phyloP scores from a whole-genome alignment of 495 filamentous ascomycete species.

The Aeminium ludgeri region DNA sequence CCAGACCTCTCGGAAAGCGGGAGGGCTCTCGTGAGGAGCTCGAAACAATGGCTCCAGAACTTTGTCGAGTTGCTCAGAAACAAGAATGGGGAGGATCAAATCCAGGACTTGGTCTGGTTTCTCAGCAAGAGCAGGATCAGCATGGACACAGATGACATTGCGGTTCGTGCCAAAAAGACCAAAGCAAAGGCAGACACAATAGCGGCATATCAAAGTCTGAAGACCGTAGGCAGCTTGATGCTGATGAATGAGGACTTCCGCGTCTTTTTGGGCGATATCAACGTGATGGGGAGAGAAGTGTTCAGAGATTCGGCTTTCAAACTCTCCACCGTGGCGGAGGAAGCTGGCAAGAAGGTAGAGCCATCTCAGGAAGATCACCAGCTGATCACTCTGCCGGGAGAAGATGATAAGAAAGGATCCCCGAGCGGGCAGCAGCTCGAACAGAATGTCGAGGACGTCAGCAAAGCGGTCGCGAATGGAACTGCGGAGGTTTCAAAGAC shows the following conservation, averaged over 20 bases:
- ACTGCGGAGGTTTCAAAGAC: constrained; percentile 46
- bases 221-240: constrained; percentile 65
- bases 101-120: constrained; percentile 87
- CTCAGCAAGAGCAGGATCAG: constrained; percentile 51
- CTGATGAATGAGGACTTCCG: constrained; percentile 84
- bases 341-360: constrained; percentile 53
- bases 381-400: constrained; percentile 38
- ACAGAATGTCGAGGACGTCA: constrained; percentile 44
- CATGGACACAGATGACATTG: constrained; percentile 51
- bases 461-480: constrained; percentile 45
- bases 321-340: constrained; percentile 51
- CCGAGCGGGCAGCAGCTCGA: constrained; percentile 44
- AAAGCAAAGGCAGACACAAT: constrained; percentile 59
- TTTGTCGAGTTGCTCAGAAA: constrained; percentile 61
- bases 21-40: constrained; percentile 51
- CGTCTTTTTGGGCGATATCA: constrained; percentile 68
- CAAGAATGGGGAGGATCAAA: constrained; percentile 71
- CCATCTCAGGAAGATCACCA: constrained; percentile 46
- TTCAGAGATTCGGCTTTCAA: constrained; percentile 75
- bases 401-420: constrained; percentile 31
- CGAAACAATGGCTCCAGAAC: constrained; percentile 50
- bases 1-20: constrained; percentile 62
- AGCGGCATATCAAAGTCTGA: constrained; percentile 69
- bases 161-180: constrained; percentile 41
- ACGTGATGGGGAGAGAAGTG: constrained; percentile 62